Conservation (phyloP, 495 filamentous ascomycete species). For the Chaetomium tenue region DNA sequence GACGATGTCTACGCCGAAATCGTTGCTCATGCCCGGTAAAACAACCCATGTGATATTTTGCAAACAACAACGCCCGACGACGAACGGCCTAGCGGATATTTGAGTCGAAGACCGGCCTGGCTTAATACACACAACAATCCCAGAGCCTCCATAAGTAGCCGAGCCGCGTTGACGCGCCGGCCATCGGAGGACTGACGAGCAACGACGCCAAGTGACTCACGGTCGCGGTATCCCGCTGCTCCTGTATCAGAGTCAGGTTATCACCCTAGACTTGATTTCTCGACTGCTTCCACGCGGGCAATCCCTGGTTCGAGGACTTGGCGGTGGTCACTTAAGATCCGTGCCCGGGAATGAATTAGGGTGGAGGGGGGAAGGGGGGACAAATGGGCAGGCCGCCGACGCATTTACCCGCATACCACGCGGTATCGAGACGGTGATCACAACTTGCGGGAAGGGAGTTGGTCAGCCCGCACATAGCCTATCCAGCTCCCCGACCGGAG, state of each 20-base stretch:
- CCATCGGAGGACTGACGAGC: neutral
- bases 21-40: conserved; percentile 75
- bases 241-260: neutral
- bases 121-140: neutral
- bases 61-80: neutral
- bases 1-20: conserved; percentile 86
- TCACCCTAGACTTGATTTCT: neutral
- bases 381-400: too few relatives aligned
- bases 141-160: neutral
- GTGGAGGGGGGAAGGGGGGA: neutral
- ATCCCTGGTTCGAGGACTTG: neutral
- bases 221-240: neutral
- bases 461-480: neutral
- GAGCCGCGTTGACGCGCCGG: neutral
- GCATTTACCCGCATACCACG: conserved; percentile 8
- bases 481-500: neutral
- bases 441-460: neutral
- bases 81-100: neutral
- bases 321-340: neutral
- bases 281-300: neutral
- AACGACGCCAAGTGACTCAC: neutral
- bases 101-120: neutral
- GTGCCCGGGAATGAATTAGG: neutral
- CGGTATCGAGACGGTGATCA: neutral
- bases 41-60: neutral